Base-by-base conservation (phyloP, 2,329 filamentous ascomycete species). In the Trichoderma sp. region DNA sequence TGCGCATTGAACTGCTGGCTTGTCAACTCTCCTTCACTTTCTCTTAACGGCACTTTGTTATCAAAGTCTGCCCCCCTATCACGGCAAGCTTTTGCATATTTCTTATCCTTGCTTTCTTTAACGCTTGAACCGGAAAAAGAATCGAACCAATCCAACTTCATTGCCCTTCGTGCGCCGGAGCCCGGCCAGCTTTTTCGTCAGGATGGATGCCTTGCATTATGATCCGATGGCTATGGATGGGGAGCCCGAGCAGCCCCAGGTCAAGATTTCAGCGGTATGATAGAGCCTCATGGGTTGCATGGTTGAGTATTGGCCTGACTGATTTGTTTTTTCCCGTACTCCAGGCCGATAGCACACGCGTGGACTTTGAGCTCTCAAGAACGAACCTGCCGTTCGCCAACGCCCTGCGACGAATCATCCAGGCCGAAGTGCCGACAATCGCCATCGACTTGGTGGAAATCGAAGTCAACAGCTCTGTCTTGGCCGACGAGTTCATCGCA, bases 381-480 rank as follows among this genome's bases (percentile, higher is more conserved):
- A 93, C 95, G 78, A 94, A 97, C 80, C 91, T 98, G 72, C 89
- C 94, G 74, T 94, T 98, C 77, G 95, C 95, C 78, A 99, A 99
- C 86, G 92, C 94, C 60, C 84, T 98, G 73, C 95, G 95, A 74
- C 93, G 95, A 79, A 88, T 94, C 72, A 95, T 98, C 84, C 91
- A 97, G 75, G 93, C 94, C 78, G 95, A 99, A 83, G 93, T 99
- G 73, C 95, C 95, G 12, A 98, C 94, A 28, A 91, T 98, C 77
- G 95, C 96, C 74, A 95, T 98, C 81, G 95, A 99, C 79, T 89
- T 97, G 15, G 95, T 98, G 74, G 94, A 98, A 82, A 91, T 99
- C 75, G 91, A 97, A 79, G 89, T 88, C 78, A 99, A 99, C 86
- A 97, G 92, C 72, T 97, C 95, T n/a, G 95, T 98, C 5, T 90